A percentile compares a stretch with the other conserved stretches of the same genome.
phyloP scores from a whole-genome alignment of 192 early-diverging fungal species.

The Paraglomus occultum region DNA sequence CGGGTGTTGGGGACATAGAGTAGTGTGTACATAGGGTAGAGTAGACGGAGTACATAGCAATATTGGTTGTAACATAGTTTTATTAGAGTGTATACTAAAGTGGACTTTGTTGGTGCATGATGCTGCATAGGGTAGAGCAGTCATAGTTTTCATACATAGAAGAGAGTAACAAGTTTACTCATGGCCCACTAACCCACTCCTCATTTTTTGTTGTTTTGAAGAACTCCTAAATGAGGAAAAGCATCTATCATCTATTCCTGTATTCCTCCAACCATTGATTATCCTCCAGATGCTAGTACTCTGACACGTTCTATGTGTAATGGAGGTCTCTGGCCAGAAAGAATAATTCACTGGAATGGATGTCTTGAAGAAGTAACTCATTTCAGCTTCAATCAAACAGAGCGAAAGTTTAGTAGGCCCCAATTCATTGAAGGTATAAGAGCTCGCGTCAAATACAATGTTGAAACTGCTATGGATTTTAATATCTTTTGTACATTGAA shows the following conservation, averaged over 20 bases:
- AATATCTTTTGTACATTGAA: slow-evolving; percentile 27
- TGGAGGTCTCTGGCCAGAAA: slow-evolving; percentile 19
- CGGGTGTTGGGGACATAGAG: too few species aligned
- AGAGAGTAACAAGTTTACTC: too few species aligned
- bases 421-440: slow-evolving; percentile 27
- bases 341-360: slow-evolving; percentile 24
- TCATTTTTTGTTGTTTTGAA: slow-evolving; percentile 9
- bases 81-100: too few species aligned
- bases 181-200: slow-evolving; percentile 7
- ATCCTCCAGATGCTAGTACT: slow-evolving; percentile 19
- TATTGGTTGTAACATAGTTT: too few species aligned
- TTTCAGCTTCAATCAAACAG: slow-evolving; percentile 17
- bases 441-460: slow-evolving; percentile 18
- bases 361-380: slow-evolving; percentile 17
- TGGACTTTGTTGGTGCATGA: too few species aligned
- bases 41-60: too few species aligned
- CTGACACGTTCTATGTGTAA: slow-evolving; percentile 9
- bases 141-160: too few species aligned
- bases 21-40: too few species aligned
- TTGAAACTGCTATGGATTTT: slow-evolving; percentile 20
- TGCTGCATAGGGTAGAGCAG: too few species aligned
- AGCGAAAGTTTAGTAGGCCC: slow-evolving; percentile 8
- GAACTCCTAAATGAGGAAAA: slow-evolving; percentile 12
- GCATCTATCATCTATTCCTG: slow-evolving; percentile 14
- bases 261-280: slow-evolving; percentile 20